phyloP scores from a whole-genome alignment of 345 rosid genomes.

The Cardamine chenopodiifolia region DNA sequence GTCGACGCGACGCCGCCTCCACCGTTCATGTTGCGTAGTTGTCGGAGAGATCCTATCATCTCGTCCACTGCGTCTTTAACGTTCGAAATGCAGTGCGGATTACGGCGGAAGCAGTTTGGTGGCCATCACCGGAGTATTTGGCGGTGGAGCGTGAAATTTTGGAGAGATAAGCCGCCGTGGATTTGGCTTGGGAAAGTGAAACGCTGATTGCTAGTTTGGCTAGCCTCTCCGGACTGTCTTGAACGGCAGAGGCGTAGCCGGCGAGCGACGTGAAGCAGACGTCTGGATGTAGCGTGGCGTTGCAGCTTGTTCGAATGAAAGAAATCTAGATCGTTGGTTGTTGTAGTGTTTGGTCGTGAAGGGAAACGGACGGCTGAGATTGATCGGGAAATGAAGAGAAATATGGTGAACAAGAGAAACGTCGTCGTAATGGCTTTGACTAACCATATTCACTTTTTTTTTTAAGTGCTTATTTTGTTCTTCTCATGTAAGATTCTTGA shows the following conservation, averaged over 20 bases:
- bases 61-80: slow-evolving; percentile 83
- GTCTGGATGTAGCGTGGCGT: slow-evolving; percentile 72
- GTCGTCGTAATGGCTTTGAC: slow-evolving; percentile 24
- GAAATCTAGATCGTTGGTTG: slow-evolving; percentile 54
- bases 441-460: slow-evolving; percentile 32
- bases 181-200: slow-evolving; percentile 56
- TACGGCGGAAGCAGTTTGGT: slow-evolving; percentile 47
- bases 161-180: slow-evolving; percentile 54
- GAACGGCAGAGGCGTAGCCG: slow-evolving; percentile 60
- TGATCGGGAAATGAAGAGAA: slow-evolving; percentile 42
- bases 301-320: slow-evolving; percentile 79
- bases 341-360: slow-evolving; percentile 17
- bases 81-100: slow-evolving; percentile 77
- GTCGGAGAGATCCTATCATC: slow-evolving; percentile 76
- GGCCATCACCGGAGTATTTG: slow-evolving; percentile 11
- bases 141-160: slow-evolving; percentile 58
- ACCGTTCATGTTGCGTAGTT: slow-evolving; percentile 57
- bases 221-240: slow-evolving; percentile 58
- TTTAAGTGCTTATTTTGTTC: background rate
- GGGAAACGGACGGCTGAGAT: slow-evolving; percentile 35
- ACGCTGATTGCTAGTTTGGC: slow-evolving; percentile 64
- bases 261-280: slow-evolving; percentile 72
- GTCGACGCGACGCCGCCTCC: slow-evolving; percentile 13
- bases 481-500: background rate
- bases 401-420: slow-evolving; percentile 36